These are phyloP conservation scores for Candida ulmi DNA, from an alignment of 805 yeast species.

Conservation along the genomic window DNA sequence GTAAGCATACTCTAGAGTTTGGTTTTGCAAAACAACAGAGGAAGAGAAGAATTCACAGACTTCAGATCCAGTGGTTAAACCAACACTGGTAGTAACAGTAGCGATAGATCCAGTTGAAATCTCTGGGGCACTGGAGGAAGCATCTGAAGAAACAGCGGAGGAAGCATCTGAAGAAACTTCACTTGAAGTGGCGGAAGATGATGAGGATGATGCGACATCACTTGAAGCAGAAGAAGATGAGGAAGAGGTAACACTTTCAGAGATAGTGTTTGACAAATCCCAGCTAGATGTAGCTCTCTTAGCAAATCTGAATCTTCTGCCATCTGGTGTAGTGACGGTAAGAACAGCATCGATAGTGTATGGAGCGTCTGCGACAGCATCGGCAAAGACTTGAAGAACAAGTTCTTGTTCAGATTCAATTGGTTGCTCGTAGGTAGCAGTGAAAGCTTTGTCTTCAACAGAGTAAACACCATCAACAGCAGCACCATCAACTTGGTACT, in stretches of 20 bases:
- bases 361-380: conserved; percentile 3
- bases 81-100: conserved; percentile 11
- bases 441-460: too few species aligned
- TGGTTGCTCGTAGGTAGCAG: too few species aligned
- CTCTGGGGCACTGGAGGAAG: neutral
- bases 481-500: neutral
- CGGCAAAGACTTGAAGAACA: neutral
- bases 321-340: conserved; percentile 1
- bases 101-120: neutral
- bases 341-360: conserved; percentile 2
- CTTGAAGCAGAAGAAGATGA: neutral
- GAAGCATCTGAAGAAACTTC: conserved; percentile 2
- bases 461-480: too few species aligned
- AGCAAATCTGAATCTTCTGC: conserved; percentile 1
- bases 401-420: too few species aligned
- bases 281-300: conserved; percentile 5
- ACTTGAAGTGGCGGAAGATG: conserved; percentile 1
- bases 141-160: neutral
- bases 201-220: conserved; percentile 2
- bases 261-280: neutral
- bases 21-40: too few species aligned
- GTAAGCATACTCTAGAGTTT: conserved; percentile 2
- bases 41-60: too few species aligned
- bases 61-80: neutral
- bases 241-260: conserved; percentile 1